Evolutionary conservation across 768 basidiomycete genomes (phyloP), one percentile per base, ranked within the genome.

Genomic region (Dacryopinax spathularia): DNA sequence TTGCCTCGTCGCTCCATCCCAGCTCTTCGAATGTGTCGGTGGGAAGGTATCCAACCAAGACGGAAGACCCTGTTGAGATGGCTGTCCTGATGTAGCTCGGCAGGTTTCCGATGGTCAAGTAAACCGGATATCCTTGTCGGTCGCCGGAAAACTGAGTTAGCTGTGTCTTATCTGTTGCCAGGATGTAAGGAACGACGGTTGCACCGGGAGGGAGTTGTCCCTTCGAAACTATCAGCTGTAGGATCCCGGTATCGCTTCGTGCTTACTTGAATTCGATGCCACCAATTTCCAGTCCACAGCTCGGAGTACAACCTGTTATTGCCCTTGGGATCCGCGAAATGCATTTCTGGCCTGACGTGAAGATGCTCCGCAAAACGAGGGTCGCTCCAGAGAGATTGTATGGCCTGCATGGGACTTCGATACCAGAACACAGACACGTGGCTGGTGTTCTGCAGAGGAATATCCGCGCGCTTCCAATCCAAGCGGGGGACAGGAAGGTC

Each of bases 91-190:
- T 34, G 0, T 43, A 43, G 34, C 70, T 72, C 7, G 62, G 31
- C 10, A 75, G 68, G 63, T 75, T 75, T 0, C 74, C 74, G 37
- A 75, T 68, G 9, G 67, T 71, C 7, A 75, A 43, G 39, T 75
- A 75, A 0, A 75, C 71, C 0, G 74, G 74, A 64, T 70, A 75
- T 15, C 73, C 74, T 0, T 56, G n/a, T 59, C 73, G 73, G 61
- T 72, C 66, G 0, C 74, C 70, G 67, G 60, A 60, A 63, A 71
- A 60, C 25, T 68, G 18, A 65, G 72, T 48, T 62, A 73, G 67
- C 22, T 69, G 65, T 0, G 74, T 75, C 62, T 74, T 73, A 64
- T 75, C 74, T 0, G 72, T 67, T 5, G 72, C 48, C 7, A 75
- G 61, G 31, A 75, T 72, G 4, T 74, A 60, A 0, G 72, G 74